Conservation (phyloP, 495 filamentous ascomycete species). For the Massariosphaeria phaeospora region DNA sequence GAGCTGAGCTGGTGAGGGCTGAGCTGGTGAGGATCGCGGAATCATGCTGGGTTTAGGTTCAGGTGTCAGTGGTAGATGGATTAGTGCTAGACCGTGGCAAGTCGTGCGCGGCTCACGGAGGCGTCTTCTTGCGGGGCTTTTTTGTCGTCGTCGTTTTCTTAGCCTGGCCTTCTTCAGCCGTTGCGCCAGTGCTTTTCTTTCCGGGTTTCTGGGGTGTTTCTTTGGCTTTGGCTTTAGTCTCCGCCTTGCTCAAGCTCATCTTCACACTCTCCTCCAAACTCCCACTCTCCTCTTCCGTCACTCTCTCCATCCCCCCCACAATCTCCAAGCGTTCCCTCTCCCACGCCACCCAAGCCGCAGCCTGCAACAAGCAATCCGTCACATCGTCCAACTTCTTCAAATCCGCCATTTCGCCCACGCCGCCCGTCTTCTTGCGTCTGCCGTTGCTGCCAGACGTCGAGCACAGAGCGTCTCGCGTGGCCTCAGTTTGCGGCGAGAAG, state of each 20-base stretch:
- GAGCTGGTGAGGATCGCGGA: too few species aligned
- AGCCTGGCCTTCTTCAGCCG: neutral
- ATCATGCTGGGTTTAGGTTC: too few species aligned
- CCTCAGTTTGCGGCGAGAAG: slow-evolving; percentile 14
- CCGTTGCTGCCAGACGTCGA: neutral
- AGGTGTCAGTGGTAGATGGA: too few species aligned
- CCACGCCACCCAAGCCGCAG: slow-evolving; percentile 81
- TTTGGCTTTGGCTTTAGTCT: too few species aligned
- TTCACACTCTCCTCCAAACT: too few species aligned
- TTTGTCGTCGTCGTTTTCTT: too few species aligned
- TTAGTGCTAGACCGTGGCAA: too few species aligned
- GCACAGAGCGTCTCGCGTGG: slow-evolving; percentile 14
- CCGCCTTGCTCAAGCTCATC: too few species aligned
- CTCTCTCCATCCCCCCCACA: slow-evolving; percentile 2
- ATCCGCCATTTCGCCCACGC: slow-evolving; percentile 29
- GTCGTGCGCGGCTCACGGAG: too few species aligned
- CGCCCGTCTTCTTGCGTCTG: slow-evolving; percentile 2
- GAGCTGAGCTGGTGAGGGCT: too few species aligned
- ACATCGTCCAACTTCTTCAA: slow-evolving; percentile 82
- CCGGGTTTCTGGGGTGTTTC: too few species aligned
- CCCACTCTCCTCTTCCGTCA: neutral
- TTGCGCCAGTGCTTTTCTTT: neutral
- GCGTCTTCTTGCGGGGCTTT: too few species aligned
- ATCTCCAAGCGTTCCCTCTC: slow-evolving; percentile 58
- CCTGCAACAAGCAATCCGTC: slow-evolving; percentile 84